Evolutionary conservation across 2,329 filamentous ascomycete genomes (phyloP).

Genomic region (Raffaelea ambrosiae): DNA sequence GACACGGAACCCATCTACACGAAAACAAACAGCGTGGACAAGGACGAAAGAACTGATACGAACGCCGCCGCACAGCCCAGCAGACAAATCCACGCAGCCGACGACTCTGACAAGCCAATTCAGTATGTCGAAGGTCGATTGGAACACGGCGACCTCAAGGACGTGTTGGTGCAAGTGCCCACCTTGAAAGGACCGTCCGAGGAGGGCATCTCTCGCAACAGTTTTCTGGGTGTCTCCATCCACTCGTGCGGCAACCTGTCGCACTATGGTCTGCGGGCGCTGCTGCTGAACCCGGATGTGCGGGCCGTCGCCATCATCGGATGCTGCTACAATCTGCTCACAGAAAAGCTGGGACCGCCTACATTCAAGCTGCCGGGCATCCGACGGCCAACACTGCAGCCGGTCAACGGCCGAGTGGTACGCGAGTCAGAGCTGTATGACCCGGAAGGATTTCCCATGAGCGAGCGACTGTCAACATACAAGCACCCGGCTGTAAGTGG

Average conservation of each 20-base stretch:
- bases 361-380: slow-evolving; percentile 77
- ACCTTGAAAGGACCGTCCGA: slow-evolving; percentile 37
- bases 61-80: slow-evolving; percentile 30
- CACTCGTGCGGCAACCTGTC: slow-evolving; percentile 98
- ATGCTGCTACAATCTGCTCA: slow-evolving; percentile 96
- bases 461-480: slow-evolving; percentile 55
- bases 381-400: slow-evolving; percentile 54
- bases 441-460: slow-evolving; percentile 92
- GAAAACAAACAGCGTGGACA: background rate
- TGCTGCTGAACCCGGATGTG: slow-evolving; percentile 76
- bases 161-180: slow-evolving; percentile 55
- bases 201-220: slow-evolving; percentile 24
- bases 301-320: slow-evolving; percentile 91
- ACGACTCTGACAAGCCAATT: slow-evolving; percentile 59
- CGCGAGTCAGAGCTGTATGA: slow-evolving; percentile 67
- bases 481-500: background rate
- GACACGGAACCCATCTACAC: slow-evolving; percentile 9
- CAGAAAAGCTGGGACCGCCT: slow-evolving; percentile 77
- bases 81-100: slow-evolving; percentile 57
- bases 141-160: slow-evolving; percentile 61
- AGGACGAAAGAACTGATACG: no score
- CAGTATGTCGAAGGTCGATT: slow-evolving; percentile 71
- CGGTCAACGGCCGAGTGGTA: slow-evolving; percentile 59
- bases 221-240: slow-evolving; percentile 82
- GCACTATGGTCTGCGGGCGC: slow-evolving; percentile 82